phyloP scores from a whole-genome alignment of 2,329 filamentous ascomycete genomes.

The Coleophoma eucalyptorum region DNA sequence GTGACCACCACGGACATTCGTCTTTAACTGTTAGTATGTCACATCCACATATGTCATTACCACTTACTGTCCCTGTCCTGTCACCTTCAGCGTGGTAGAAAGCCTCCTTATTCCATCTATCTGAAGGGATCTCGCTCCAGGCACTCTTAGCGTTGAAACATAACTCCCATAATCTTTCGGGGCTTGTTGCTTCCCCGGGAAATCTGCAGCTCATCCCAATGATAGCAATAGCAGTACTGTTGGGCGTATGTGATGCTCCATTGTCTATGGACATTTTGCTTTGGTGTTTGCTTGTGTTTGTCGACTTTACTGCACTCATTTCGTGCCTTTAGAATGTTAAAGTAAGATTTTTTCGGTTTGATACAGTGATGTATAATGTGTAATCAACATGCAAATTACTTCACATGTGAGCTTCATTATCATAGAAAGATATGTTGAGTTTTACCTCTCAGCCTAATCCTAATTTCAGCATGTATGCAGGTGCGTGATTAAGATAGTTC shows the following conservation, averaged over 20 bases:
- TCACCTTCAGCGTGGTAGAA: slow-evolving; percentile 5
- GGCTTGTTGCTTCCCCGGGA: slow-evolving; percentile 32
- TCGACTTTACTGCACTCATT: neutral
- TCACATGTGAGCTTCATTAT: neutral
- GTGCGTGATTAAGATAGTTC: neutral
- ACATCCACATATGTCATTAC: neutral
- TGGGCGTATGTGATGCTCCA: neutral
- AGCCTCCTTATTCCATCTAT: slow-evolving; percentile 39
- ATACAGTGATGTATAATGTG: neutral
- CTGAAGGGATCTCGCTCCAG: slow-evolving; percentile 33
- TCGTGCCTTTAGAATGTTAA: neutral
- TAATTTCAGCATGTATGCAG: neutral
- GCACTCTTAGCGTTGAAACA: slow-evolving; percentile 38
- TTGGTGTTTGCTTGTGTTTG: neutral
- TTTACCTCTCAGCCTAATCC: neutral
- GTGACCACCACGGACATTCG: slow-evolving; percentile 11
- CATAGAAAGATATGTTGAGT: neutral
- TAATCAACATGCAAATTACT: neutral
- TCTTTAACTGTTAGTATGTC: neutral
- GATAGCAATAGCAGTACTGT: slow-evolving; percentile 20
- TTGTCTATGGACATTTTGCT: neutral
- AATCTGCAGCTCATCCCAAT: slow-evolving; percentile 33
- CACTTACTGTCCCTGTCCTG: neutral
- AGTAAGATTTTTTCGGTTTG: neutral
- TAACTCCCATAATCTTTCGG: slow-evolving; percentile 44